Evolutionary conservation across 495 filamentous ascomycete species (phyloP).

Genomic region (Aspergillus ostianus): DNA sequence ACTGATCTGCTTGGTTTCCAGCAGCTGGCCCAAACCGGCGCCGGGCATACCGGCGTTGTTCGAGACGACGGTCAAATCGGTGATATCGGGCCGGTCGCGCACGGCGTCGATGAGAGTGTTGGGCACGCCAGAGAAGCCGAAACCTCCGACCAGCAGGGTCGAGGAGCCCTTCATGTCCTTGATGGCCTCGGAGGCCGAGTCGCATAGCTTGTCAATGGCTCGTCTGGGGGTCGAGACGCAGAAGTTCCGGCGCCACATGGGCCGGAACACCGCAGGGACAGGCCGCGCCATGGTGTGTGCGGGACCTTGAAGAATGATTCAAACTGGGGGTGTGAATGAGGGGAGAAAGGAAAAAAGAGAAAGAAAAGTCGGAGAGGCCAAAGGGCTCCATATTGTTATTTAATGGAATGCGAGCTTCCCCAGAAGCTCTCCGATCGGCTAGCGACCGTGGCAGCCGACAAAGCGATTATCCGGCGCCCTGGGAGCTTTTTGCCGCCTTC

Average conservation of each 20-base stretch:
- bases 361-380: background rate
- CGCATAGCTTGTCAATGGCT: slow-evolving; percentile 77
- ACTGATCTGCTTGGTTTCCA: slow-evolving; percentile 74
- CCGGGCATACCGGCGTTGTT: slow-evolving; percentile 86
- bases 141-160: slow-evolving; percentile 76
- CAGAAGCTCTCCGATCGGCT: slow-evolving; percentile 16
- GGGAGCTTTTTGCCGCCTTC: slow-evolving; percentile 19
- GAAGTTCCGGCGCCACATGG: slow-evolving; percentile 55
- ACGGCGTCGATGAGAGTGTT: slow-evolving; percentile 81
- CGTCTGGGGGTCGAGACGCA: slow-evolving; percentile 57
- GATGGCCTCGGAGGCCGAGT: slow-evolving; percentile 67
- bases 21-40: slow-evolving; percentile 68
- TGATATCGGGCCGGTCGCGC: slow-evolving; percentile 67
- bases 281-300: slow-evolving; percentile 34
- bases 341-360: slow-evolving; percentile 6
- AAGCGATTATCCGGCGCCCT: slow-evolving; percentile 23
- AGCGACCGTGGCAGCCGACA: slow-evolving; percentile 18
- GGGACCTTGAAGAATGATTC: slow-evolving; percentile 2
- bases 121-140: slow-evolving; percentile 82
- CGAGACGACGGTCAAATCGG: slow-evolving; percentile 75
- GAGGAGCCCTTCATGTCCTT: slow-evolving; percentile 68
- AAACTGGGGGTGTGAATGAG: slow-evolving; percentile 12
- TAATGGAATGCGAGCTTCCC: background rate
- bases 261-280: slow-evolving; percentile 33
- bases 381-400: background rate